Base-by-base conservation (phyloP, 495 filamentous ascomycete species). In the Rusavskia elegans region DNA sequence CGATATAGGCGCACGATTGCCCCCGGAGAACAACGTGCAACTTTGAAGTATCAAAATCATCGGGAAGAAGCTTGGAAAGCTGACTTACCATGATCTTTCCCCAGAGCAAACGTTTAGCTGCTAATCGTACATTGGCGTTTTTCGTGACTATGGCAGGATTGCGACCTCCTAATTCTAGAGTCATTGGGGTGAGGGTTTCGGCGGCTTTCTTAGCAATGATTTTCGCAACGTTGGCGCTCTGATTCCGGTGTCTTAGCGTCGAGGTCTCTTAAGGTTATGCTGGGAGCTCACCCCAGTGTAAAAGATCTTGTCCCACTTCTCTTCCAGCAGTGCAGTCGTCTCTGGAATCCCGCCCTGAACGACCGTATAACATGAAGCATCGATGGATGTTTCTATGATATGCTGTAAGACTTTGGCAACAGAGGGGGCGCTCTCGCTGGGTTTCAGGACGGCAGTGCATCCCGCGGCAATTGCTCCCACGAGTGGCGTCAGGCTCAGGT, bases 271-370 rank as follows among this genome's bases (percentile, higher is more conserved):
- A 14, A 14, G 13, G 5, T 35, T 3, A 35, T 35, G 2, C 32
- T 2, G 6, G 3, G 32, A 35, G 32, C 32, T 44, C 2, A 35
- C 32, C 32, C 92, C 92, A 16, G 92, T 98, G 71, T 94, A 98
- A 71, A 93, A 90, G 58, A 98, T 90, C 74, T 95, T 95, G 67
- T 93, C 89, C 87, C 89, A 98, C 60, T 88, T 88, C 67, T 89
- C 78, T 48, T 88, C 78, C 13, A 98, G 72, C 35, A 97, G 68
- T 6, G 81, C 82, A 17, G 84, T 85, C 3, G 84, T 86, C 73
- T 95, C 87, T 23, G 82, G 71, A 30, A 94, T 61, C 8, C 71
- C 78, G 50, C 92, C 92, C 64, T 95, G 89, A 52, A 95, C 74
- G 48, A 90, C 72, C 17, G 72, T 70, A 63, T 87, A 95, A 55